Base-by-base conservation (phyloP, 371 early-diverging fungal species). In the Entomophthora muscae region DNA sequence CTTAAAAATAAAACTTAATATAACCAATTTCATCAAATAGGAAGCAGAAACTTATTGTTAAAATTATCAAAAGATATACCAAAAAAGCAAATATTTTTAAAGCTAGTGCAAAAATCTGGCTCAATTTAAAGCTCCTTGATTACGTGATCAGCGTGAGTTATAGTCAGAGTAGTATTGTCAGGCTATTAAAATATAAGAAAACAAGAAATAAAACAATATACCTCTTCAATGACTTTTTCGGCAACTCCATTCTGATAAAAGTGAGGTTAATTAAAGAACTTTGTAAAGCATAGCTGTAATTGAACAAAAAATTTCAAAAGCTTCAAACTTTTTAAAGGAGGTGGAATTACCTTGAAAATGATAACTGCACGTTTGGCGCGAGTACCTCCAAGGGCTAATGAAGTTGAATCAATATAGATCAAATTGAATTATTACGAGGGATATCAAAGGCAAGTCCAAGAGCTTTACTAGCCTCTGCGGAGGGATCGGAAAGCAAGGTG, bases 311-410 rank as follows among this genome's bases (percentile, higher is more conserved):
- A n/a, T n/a, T n/a, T n/a, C n/a, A n/a, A n/a, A n/a, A n/a, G n/a
- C n/a, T n/a, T n/a, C n/a, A n/a, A n/a, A n/a, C n/a, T n/a, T n/a
- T n/a, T n/a, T n/a, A n/a, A n/a, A n/a, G n/a, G n/a, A n/a, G n/a
- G n/a, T n/a, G n/a, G n/a, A 55, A 27, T 55, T 55, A 55, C 55
- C 55, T 55, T 55, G 10, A 82, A 57, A 53, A 85, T 72, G 52
- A 83, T 70, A 29, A 85, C 86, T 67, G 80, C 84, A 2, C 88
- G 79, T 73, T 85, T 79, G 65, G 77, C 75, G 53, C 88, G 77
- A 55, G 73, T 73, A n/a, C 75, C 75, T 51, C 87, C 87, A 32
- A 87, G 69, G 1, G 78, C 81, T 66, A 65, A 71, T 66, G 52
- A 12, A 12, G 7, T 23, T 0, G 2, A 33, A 56, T 30, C 32